These are phyloP conservation scores for Leishmania gerbilli DNA, from an alignment of 208 protist species.

Conservation along the genomic window DNA sequence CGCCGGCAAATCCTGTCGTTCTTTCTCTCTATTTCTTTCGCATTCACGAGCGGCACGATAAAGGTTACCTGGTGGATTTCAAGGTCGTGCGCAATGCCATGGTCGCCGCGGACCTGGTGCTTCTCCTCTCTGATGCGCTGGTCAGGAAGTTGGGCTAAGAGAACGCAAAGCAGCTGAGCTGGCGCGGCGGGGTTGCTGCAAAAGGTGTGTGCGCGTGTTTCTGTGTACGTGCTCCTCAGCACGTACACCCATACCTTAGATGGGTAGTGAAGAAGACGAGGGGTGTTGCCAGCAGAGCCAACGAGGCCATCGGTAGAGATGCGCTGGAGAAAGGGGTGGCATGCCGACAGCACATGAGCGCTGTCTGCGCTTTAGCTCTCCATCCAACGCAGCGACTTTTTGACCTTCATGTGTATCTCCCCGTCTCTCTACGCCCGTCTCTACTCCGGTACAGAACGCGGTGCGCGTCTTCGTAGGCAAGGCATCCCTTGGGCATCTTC, in stretches of 20 bases:
- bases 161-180: neutral
- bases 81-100: slow-evolving; percentile 63
- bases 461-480: neutral
- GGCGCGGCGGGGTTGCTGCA: neutral
- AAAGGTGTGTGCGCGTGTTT: neutral
- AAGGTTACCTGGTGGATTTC: slow-evolving; percentile 78
- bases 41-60: slow-evolving; percentile 83
- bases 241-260: neutral
- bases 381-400: neutral
- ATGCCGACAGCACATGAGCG: neutral
- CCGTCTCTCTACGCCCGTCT: neutral
- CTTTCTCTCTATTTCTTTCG: slow-evolving; percentile 79
- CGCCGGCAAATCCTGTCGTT: slow-evolving; percentile 38
- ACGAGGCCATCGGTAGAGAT: neutral
- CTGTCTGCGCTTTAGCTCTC: neutral
- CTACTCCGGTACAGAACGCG: neutral
- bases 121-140: slow-evolving; percentile 54
- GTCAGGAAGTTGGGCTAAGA: slow-evolving; percentile 40
- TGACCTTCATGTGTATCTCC: neutral
- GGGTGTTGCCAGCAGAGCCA: no score
- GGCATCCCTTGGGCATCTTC: neutral
- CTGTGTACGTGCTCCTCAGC: neutral
- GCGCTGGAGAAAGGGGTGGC: neutral
- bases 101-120: slow-evolving; percentile 61
- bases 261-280: no score